phyloP scores from a whole-genome alignment of 805 yeast genomes.

The Naumovozyma baii region DNA sequence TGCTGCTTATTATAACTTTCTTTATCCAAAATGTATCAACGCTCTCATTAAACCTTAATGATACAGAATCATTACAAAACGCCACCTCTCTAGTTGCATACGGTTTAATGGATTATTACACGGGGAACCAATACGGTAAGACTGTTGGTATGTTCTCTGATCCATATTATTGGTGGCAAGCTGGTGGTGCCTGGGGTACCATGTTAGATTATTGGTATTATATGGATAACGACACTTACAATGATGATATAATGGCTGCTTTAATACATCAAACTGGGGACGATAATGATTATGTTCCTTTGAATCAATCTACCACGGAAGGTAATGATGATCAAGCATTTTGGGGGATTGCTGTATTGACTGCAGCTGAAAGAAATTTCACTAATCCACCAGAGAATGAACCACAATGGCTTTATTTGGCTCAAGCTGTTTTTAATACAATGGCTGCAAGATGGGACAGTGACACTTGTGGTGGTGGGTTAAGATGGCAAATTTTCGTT shows the following conservation, averaged over 20 bases:
- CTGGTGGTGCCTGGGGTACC: conserved; percentile 92
- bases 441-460: conserved; percentile 87
- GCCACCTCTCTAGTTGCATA: conserved; percentile 53
- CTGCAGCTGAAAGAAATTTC: conserved; percentile 84
- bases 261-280: conserved; percentile 66
- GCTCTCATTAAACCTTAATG: conserved; percentile 23
- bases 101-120: conserved; percentile 78
- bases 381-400: conserved; percentile 48
- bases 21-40: conserved; percentile 4
- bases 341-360: conserved; percentile 92
- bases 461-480: conserved; percentile 69
- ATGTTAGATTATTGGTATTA: conserved; percentile 69
- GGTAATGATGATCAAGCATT: conserved; percentile 98
- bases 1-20: neutral
- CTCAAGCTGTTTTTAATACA: conserved; percentile 84
- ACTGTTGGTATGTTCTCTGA: conserved; percentile 75
- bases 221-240: conserved; percentile 62
- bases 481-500: conserved; percentile 91
- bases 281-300: conserved; percentile 71
- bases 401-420: conserved; percentile 73
- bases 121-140: conserved; percentile 59
- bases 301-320: conserved; percentile 82
- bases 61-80: conserved; percentile 27
- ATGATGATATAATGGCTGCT: conserved; percentile 47
- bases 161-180: conserved; percentile 99